Conservation (phyloP, 139 green algal genomes). For the Eudorina sp. region DNA sequence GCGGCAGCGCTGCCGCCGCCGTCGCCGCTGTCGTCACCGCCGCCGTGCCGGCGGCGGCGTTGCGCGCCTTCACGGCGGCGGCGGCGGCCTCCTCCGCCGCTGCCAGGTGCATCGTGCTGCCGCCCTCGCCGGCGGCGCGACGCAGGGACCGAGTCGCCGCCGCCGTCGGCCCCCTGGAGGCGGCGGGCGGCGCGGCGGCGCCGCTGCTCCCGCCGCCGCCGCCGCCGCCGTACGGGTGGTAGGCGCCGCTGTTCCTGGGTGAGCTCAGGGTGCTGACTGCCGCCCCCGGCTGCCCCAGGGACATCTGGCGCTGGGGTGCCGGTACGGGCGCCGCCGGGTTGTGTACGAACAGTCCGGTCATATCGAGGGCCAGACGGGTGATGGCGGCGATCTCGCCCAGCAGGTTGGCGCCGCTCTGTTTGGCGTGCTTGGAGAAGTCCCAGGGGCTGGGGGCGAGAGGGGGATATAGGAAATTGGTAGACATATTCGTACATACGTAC, state of each 20-base stretch:
- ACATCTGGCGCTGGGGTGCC: background rate
- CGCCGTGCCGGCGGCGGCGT: background rate
- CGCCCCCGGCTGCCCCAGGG: background rate
- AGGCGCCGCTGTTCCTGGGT: background rate
- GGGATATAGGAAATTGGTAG: too few species aligned
- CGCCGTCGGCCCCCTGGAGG: background rate
- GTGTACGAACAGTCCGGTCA: conserved; percentile 61
- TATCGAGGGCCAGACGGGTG: conserved; percentile 61
- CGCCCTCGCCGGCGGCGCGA: background rate
- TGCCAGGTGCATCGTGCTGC: background rate
- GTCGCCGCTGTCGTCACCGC: background rate
- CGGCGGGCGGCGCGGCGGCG: background rate
- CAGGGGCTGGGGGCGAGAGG: conserved; percentile 65
- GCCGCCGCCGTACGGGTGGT: background rate
- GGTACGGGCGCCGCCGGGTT: conserved; percentile 36
- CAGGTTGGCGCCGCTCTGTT: conserved; percentile 73
- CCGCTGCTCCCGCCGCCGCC: background rate
- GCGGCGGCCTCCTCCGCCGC: conserved; percentile 32
- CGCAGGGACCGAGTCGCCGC: background rate
- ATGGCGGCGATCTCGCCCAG: conserved; percentile 74
- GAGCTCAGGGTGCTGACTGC: background rate
- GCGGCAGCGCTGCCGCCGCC: background rate
- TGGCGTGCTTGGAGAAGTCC: conserved; percentile 85
- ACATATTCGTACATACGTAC: too few species aligned
- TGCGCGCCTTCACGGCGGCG: conserved; percentile 2